phyloP scores from a whole-genome alignment of 805 yeast species.

The Cyberlindnera xylosilytica region DNA sequence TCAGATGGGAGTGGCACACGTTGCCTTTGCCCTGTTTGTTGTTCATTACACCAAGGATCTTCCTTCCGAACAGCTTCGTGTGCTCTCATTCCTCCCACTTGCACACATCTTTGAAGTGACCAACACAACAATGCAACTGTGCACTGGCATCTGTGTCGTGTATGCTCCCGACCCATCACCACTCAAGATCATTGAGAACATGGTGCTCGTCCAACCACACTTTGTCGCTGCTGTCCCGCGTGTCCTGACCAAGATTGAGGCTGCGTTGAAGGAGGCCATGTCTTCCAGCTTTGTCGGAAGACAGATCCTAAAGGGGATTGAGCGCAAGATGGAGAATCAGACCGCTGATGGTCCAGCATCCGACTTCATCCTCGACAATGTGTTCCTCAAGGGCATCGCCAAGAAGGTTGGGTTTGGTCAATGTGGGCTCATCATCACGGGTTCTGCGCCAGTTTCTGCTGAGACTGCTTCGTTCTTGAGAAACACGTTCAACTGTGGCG shows the following conservation, averaged over 20 bases:
- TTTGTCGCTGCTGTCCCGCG: slow-evolving; percentile 53
- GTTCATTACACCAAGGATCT: slow-evolving; percentile 7
- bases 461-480: slow-evolving; percentile 52
- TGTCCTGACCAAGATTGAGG: slow-evolving; percentile 51
- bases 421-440: slow-evolving; percentile 33
- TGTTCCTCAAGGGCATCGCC: slow-evolving; percentile 36
- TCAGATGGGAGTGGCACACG: slow-evolving; percentile 39
- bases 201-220: slow-evolving; percentile 44
- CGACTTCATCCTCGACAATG: slow-evolving; percentile 11
- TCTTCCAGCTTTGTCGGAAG: slow-evolving; percentile 13
- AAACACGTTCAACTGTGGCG: slow-evolving; percentile 42
- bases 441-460: slow-evolving; percentile 62
- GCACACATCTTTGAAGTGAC: slow-evolving; percentile 61
- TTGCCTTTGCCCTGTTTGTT: slow-evolving; percentile 25
- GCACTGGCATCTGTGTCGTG: slow-evolving; percentile 40
- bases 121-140: slow-evolving; percentile 30
- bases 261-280: slow-evolving; percentile 35
- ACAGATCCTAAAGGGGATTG: slow-evolving; percentile 15
- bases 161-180: slow-evolving; percentile 46
- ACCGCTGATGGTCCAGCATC: slow-evolving; percentile 7
- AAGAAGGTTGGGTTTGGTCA: slow-evolving; percentile 38
- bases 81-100: slow-evolving; percentile 46
- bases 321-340: slow-evolving; percentile 13
- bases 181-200: slow-evolving; percentile 46
- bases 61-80: slow-evolving; percentile 26